Base-by-base conservation (phyloP, 768 basidiomycete genomes). In the Chalciporus sphaerocephalus region DNA sequence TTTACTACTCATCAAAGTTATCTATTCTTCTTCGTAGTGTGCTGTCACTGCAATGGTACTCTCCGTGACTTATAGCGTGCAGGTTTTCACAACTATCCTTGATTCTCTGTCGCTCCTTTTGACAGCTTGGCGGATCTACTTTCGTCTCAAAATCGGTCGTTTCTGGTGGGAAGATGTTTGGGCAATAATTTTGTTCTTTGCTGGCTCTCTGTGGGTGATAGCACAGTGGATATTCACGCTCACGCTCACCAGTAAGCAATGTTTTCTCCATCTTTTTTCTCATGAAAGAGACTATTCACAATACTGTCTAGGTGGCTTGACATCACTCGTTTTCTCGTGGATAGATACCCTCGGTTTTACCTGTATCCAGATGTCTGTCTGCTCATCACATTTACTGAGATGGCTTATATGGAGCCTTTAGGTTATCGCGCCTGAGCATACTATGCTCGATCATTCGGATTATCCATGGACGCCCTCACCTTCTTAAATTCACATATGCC, bases 361-460 rank as follows among this genome's bases (percentile, higher is more conserved):
- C 13, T 39, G 15, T 35, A 34, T 40, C 44, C 18, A 37, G 13
- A 15, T 13, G 35, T 43, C n/a, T n/a, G 33, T 38, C 24, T 38
- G 0, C 18, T 23, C 10, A 15, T 21, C 22, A n/a, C n/a, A n/a
- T 11, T 4, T 28, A 13, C 7, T 37, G 25, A 9, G 16, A 9
- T 15, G 15, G 15, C 37, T 36, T 20, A 39, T 9, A n/a, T 34
- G 2, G 16, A 16, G 15, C 8, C 10, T 15, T 17, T 17, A 50
- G 49, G 40, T 11, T 22, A 3, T 44, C 42, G 6, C 44, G 49
- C 11, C 20, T 57, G 33, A 57, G 57, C 44, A 41, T 57, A 20
- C 16, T 57, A 22, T 48, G 47, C 21, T 58, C 57, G 11, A 39
- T 58, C 22, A 46, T 37, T 33, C 55, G 55, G 9, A 30, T 58